Conservation (phyloP, 441 rosid genomes). For the Euphorbia celastroides region DNA sequence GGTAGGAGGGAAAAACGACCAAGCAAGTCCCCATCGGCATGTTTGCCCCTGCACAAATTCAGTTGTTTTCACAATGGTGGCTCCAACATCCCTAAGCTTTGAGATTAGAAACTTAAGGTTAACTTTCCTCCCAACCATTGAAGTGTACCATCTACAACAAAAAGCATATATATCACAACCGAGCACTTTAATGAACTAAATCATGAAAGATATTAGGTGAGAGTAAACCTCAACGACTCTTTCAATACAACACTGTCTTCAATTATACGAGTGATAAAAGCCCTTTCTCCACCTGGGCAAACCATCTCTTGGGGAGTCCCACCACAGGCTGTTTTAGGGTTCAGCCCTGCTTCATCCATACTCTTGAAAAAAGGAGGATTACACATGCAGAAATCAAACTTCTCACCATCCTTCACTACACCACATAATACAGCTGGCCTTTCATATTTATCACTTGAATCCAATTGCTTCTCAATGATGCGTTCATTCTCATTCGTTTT, state of each 20-base stretch:
- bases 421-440: conserved; percentile 55
- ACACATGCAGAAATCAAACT: conserved; percentile 90
- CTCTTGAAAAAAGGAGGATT: conserved; percentile 94
- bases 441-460: conserved; percentile 27
- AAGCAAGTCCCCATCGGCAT: conserved; percentile 92
- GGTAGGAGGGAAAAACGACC: conserved; percentile 73
- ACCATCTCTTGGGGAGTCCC: conserved; percentile 92
- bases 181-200: conserved; percentile 6
- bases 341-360: conserved; percentile 77
- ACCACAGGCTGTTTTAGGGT: conserved; percentile 92
- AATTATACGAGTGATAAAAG: conserved; percentile 67
- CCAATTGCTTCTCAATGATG: conserved; percentile 20
- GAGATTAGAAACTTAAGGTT: conserved; percentile 68
- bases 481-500: conserved; percentile 13
- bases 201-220: background rate
- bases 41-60: conserved; percentile 95
- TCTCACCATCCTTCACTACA: conserved; percentile 64
- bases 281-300: conserved; percentile 83
- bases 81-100: conserved; percentile 72
- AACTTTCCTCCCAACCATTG: conserved; percentile 87
- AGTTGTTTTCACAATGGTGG: conserved; percentile 73
- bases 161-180: background rate
- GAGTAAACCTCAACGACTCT: conserved; percentile 53
- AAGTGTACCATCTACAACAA: conserved; percentile 73
- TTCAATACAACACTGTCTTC: conserved; percentile 66